A percentile compares a stretch with the other conserved stretches of the same genome.
Conservation (phyloP, 495 filamentous ascomycete genomes). For the Cairneyella variabilis region DNA sequence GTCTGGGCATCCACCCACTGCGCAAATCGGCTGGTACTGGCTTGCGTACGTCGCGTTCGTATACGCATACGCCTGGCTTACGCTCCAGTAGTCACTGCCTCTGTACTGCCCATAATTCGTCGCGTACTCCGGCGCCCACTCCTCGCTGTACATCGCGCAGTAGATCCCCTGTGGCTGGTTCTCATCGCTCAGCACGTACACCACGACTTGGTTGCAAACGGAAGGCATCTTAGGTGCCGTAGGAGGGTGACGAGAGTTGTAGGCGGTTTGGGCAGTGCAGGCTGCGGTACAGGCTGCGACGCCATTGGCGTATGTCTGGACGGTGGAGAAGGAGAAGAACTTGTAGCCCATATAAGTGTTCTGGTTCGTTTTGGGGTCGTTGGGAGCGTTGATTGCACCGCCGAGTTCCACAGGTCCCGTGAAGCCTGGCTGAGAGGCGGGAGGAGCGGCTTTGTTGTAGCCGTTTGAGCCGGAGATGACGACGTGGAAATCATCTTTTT, state of each 20-base stretch:
- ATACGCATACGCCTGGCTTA: conserved; percentile 16
- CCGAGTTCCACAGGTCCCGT: conserved; percentile 12
- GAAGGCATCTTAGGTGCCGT: background rate
- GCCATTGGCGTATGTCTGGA: conserved; percentile 1
- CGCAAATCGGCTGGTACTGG: conserved; percentile 11
- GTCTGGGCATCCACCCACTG: conserved; percentile 14
- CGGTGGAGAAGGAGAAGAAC: conserved; percentile 10
- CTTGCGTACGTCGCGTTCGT: conserved; percentile 9
- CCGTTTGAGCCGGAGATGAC: conserved; percentile 21
- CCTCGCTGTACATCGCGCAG: conserved; percentile 22
- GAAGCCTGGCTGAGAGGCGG: conserved; percentile 8
- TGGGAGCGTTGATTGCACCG: conserved; percentile 22
- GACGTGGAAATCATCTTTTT: conserved; percentile 10
- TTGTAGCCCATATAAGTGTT: conserved; percentile 26
- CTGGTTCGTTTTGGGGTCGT: conserved; percentile 11
- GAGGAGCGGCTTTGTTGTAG: conserved; percentile 18
- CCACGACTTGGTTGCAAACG: conserved; percentile 19
- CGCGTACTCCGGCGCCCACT: conserved; percentile 15
- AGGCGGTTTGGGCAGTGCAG: conserved; percentile 16
- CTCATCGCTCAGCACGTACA: conserved; percentile 13
- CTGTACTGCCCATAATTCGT: conserved; percentile 21
- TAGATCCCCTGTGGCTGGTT: conserved; percentile 14
- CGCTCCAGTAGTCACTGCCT: conserved; percentile 11
- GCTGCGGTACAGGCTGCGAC: conserved; percentile 13
- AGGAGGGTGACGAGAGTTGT: conserved; percentile 19